Base-by-base conservation (phyloP, 305 asterid species). In the Solanum hybrid region DNA sequence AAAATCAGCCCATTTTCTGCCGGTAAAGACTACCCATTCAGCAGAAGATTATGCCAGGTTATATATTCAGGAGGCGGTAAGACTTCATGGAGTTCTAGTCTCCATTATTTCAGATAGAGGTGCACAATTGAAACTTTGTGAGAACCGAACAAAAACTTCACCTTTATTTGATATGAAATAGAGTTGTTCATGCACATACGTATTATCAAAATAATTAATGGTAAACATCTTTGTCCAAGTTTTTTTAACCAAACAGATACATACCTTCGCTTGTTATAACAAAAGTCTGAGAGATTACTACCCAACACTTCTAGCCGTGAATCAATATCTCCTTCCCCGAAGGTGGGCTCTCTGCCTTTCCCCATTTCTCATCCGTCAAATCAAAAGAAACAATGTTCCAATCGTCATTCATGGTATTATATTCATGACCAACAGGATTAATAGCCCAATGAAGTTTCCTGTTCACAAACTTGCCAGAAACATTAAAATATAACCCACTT, bases 401-500 rank as follows among this genome's bases (percentile, higher is more conserved):
- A 29, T 2, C 2, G 31, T 29, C 29, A 29, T 29, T 29, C 31
- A 2, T 29, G 31, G 31, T 29, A 1, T 29, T 29, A 29, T 29
- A 29, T 29, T 2, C 31, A 29, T 2, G 31, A 29, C 31, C 31
- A 29, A 2, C 2, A 29, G 31, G 2, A 29, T 2, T 2, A n/a
- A n/a, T n/a, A n/a, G n/a, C n/a, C 93, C 94, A 94, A 88, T 95
- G 95, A 60, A 95, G 92, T 89, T 93, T 94, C 85, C 96, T 95
- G 35, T 89, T 88, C 1, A 89, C 93, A 89, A 93, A 94, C 88
- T 90, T 93, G 10, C 71, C 26, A 19, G 2, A 60, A 60, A 3
- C 71, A 60, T 51, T 19, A 60, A 7, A 56, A 56, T 2, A 56
- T 56, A 56, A 56, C 24, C 24, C 69, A 56, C n/a, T 56, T 56